These are phyloP conservation scores for Emergomyces africanus DNA, from an alignment of 2,329 filamentous ascomycete genomes.

Conservation along the genomic window DNA sequence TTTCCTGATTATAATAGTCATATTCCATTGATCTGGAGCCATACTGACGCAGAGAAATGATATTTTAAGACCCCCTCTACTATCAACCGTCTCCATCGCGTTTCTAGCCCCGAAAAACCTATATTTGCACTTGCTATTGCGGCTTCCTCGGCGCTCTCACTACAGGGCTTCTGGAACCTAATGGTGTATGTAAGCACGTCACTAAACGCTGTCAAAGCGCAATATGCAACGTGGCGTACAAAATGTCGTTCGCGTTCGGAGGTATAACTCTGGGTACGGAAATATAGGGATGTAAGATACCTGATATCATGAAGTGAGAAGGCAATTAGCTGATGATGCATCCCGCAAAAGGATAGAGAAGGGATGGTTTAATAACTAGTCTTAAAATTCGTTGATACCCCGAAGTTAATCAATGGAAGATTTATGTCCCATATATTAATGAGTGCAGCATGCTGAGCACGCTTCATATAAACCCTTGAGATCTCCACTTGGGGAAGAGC, in stretches of 20 bases:
- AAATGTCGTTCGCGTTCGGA: not conserved
- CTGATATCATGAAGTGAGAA: not conserved
- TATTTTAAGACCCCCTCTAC: constrained; percentile 49
- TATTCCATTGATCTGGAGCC: not conserved
- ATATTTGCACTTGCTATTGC: constrained; percentile 53
- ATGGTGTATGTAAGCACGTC: constrained; percentile 63
- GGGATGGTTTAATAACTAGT: not conserved
- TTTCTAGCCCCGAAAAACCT: constrained; percentile 43
- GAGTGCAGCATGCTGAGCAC: not conserved
- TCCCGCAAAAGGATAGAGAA: not conserved
- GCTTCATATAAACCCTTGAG: not conserved
- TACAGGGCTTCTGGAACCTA: constrained; percentile 78
- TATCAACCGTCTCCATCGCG: constrained; percentile 60
- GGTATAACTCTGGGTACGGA: not conserved
- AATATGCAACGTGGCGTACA: not conserved
- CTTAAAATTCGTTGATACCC: not conserved
- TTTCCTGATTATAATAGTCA: not conserved
- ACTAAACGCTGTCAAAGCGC: constrained; percentile 14
- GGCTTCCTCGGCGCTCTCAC: constrained; percentile 60
- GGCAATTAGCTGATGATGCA: not conserved
- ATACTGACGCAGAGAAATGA: not conserved
- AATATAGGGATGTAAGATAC: not conserved
- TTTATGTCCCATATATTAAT: not conserved
- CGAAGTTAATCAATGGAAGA: not conserved
- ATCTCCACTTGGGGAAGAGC: too few species aligned